Conservation (phyloP, 2,329 filamentous ascomycete genomes). For the Penicillium sp. region DNA sequence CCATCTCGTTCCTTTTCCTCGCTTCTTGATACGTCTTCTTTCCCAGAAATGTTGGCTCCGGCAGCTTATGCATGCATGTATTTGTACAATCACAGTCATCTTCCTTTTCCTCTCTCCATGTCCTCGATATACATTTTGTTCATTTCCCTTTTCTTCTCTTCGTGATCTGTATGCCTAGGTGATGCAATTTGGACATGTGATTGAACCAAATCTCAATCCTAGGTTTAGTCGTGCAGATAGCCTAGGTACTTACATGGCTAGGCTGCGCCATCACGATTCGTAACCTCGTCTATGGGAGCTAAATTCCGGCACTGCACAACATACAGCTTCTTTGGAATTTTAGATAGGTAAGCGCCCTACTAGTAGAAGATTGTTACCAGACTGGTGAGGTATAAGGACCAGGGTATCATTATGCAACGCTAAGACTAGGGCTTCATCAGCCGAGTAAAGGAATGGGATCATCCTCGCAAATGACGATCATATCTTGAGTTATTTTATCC, state of each 20-base stretch:
- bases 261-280: no score
- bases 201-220: background rate
- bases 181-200: slow-evolving; percentile 31
- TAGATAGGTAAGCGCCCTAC: background rate
- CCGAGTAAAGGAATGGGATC: background rate
- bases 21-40: slow-evolving; percentile 28
- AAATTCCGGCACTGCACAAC: background rate
- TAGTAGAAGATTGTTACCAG: background rate
- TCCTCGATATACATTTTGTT: slow-evolving; percentile 16
- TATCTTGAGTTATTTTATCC: background rate
- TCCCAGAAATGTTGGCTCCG: slow-evolving; percentile 28
- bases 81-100: slow-evolving; percentile 37
- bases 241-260: background rate
- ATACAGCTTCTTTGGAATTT: background rate
- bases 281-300: background rate
- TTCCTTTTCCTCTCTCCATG: slow-evolving; percentile 23
- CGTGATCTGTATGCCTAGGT: slow-evolving; percentile 30
- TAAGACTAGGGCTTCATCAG: background rate
- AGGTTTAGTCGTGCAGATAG: background rate
- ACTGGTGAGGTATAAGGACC: background rate
- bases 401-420: slow-evolving; percentile 1
- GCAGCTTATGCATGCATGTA: slow-evolving; percentile 42
- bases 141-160: slow-evolving; percentile 14
- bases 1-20: slow-evolving; percentile 19
- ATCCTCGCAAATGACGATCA: background rate